Percentiles rank a stretch among this genome's conserved stretches.
Evolutionary conservation across 352 stramenopile genomes (phyloP).

Genomic region (Globisporangium radiosum): DNA sequence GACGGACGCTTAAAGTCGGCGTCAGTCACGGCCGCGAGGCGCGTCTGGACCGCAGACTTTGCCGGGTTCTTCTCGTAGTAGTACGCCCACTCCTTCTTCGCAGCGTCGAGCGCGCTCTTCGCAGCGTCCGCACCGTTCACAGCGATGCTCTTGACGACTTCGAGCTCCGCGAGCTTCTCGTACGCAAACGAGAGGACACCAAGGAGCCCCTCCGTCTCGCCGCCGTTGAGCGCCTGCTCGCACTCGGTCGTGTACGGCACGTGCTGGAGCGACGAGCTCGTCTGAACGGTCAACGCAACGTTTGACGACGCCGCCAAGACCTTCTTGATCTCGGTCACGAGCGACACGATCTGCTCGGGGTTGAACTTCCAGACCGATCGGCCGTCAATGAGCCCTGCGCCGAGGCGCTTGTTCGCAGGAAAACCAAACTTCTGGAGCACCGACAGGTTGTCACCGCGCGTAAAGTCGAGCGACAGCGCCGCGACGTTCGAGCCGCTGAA

Average conservation of each 20-base stretch:
- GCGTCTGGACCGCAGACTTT: slow-evolving; percentile 54
- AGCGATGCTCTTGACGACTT: slow-evolving; percentile 71
- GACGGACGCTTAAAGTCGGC: slow-evolving; percentile 79
- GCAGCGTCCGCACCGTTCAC: slow-evolving; percentile 48
- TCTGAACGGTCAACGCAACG: slow-evolving; percentile 72
- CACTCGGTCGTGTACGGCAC: slow-evolving; percentile 83
- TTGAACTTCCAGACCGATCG: slow-evolving; percentile 91
- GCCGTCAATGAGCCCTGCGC: slow-evolving; percentile 85
- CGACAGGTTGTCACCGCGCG: slow-evolving; percentile 77
- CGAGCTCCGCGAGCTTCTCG: slow-evolving; percentile 87
- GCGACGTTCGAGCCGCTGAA: slow-evolving; percentile 63
- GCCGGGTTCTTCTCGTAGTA: slow-evolving; percentile 85
- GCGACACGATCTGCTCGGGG: slow-evolving; percentile 39
- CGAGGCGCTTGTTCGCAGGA: slow-evolving; percentile 77
- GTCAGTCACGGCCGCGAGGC: slow-evolving; percentile 51
- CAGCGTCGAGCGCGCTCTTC: slow-evolving; percentile 40
- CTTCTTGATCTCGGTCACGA: slow-evolving; percentile 57
- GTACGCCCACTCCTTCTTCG: slow-evolving; percentile 52
- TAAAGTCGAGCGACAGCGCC: slow-evolving; percentile 90
- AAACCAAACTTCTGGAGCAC: slow-evolving; percentile 86
- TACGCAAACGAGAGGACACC: slow-evolving; percentile 85
- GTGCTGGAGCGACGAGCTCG: slow-evolving; percentile 87
- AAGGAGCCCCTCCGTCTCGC: slow-evolving; percentile 64
- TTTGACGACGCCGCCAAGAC: slow-evolving; percentile 38
- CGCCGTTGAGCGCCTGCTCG: slow-evolving; percentile 63